phyloP scores from a whole-genome alignment of 768 basidiomycete genomes.

The Tricholoma sp. region DNA sequence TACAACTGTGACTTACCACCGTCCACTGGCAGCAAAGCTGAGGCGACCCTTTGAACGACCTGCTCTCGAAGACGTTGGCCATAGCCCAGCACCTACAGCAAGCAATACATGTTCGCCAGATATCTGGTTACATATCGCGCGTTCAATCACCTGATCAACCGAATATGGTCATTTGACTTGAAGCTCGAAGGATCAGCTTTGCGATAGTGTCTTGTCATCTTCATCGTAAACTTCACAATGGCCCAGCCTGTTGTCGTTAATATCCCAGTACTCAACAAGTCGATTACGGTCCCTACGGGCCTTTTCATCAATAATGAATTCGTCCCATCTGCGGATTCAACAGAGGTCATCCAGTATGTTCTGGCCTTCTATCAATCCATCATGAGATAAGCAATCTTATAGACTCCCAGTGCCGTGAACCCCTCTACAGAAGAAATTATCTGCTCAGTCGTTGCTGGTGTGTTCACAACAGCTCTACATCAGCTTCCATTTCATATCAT shows the following conservation, averaged over 20 bases:
- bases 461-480: neutral
- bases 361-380: conserved; percentile 1
- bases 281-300: conserved; percentile 67
- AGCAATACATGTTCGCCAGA: neutral
- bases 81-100: neutral
- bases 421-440: conserved; percentile 76
- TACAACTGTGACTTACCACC: too few species aligned
- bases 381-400: conserved; percentile 18
- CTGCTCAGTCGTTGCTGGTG: conserved; percentile 63
- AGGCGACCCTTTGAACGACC: neutral
- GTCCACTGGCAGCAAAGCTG: too few species aligned
- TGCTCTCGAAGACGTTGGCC: too few species aligned
- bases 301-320: conserved; percentile 93
- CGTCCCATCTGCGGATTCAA: conserved; percentile 66
- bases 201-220: neutral
- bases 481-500: neutral
- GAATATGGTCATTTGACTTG: too few species aligned
- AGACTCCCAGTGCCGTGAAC: conserved; percentile 57
- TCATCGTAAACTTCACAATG: conserved; percentile 33
- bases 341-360: conserved; percentile 57
- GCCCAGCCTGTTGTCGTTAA: conserved; percentile 34
- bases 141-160: conserved; percentile 6
- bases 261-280: conserved; percentile 39
- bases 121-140: neutral
- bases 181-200: neutral